Conservation (phyloP, 371 early-diverging fungal species). For the Mortierella sp. region DNA sequence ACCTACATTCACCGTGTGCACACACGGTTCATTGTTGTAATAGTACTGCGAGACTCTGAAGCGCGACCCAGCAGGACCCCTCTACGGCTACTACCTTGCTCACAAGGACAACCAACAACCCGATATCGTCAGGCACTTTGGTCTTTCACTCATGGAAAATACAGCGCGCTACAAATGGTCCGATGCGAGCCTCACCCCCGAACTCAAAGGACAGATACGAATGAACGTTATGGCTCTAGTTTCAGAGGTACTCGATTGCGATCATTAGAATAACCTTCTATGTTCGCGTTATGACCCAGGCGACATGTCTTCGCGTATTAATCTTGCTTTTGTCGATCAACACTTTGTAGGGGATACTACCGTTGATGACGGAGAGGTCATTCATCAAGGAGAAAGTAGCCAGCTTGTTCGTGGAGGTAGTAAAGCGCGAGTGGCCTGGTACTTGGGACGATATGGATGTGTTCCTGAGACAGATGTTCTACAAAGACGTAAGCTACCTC, state of each 20-base stretch:
- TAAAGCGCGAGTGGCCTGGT: constrained; percentile 70
- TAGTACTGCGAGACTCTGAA: constrained; percentile 62
- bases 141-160: constrained; percentile 64
- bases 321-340: not conserved
- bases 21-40: not conserved
- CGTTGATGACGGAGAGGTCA: constrained; percentile 29
- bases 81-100: constrained; percentile 63
- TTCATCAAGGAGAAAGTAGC: constrained; percentile 68
- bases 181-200: constrained; percentile 39
- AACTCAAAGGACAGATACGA: constrained; percentile 48
- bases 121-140: constrained; percentile 64
- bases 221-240: constrained; percentile 54
- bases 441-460: constrained; percentile 67
- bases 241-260: constrained; percentile 42
- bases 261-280: not conserved
- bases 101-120: constrained; percentile 56
- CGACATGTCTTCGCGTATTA: not conserved
- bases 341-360: constrained; percentile 22
- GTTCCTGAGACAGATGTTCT: constrained; percentile 59
- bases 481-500: constrained; percentile 51
- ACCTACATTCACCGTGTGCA: not conserved
- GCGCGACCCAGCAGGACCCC: constrained; percentile 53
- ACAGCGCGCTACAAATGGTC: constrained; percentile 63
- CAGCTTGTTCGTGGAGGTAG: constrained; percentile 64
- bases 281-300: not conserved